Evolutionary conservation across 129 eudicot genomes (phyloP).

Genomic region (Mikania micrantha): DNA sequence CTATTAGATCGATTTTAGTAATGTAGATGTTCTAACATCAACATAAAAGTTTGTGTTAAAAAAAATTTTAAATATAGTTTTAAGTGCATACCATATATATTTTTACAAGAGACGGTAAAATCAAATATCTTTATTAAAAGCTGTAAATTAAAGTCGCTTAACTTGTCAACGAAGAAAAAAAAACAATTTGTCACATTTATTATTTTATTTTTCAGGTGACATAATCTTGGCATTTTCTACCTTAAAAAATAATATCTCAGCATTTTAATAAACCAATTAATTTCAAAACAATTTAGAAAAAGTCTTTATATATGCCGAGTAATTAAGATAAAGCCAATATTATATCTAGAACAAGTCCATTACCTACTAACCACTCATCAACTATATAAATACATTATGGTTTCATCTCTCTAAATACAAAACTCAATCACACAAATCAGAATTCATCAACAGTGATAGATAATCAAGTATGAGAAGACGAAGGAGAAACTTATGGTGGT

Average conservation of each 20-base stretch:
- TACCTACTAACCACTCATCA: conserved; percentile 8
- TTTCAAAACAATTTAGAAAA: not conserved
- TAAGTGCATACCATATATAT: too few relatives aligned
- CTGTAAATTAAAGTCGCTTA: too few relatives aligned
- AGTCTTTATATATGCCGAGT: conserved; percentile 3
- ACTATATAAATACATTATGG: not conserved
- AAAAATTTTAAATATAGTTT: too few relatives aligned
- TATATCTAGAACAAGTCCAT: conserved; percentile 13
- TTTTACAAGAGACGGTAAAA: too few relatives aligned
- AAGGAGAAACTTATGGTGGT: conserved; percentile 43
- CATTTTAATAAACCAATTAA: not conserved
- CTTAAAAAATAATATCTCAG: not conserved
- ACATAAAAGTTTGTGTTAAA: not conserved
- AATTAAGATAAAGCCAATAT: not conserved
- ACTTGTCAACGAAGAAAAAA: too few relatives aligned
- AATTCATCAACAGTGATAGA: not conserved
- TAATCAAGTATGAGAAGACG: conserved; percentile 31
- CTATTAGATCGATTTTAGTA: too few relatives aligned
- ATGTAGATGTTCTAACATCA: too few relatives aligned
- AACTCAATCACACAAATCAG: not conserved
- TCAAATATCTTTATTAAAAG: not conserved
- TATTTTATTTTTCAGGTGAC: not conserved
- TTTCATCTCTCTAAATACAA: not conserved
- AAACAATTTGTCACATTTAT: conserved; percentile 1
- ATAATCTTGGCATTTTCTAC: not conserved